phyloP scores from a whole-genome alignment of 768 basidiomycete genomes.

The Pleurotus pulmonarius region DNA sequence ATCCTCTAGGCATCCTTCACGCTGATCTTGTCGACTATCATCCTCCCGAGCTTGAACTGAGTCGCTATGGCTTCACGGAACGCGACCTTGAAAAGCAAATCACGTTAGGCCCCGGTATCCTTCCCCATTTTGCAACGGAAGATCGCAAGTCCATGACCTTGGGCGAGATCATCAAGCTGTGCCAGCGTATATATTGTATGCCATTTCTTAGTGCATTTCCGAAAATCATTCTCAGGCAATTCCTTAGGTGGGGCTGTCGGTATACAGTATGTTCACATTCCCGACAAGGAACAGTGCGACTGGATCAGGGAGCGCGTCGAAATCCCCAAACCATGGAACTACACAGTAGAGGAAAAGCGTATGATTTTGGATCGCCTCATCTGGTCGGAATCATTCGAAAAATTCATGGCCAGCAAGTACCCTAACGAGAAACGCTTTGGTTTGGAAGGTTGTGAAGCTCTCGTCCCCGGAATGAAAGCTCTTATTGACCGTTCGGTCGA shows the following conservation, averaged over 20 bases:
- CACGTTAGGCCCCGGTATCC: conserved; percentile 90
- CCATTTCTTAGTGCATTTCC: conserved; percentile 10
- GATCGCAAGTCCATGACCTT: conserved; percentile 86
- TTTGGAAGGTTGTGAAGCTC: conserved; percentile 94
- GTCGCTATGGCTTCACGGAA: conserved; percentile 93
- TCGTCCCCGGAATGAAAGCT: conserved; percentile 99
- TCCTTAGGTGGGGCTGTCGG: conserved; percentile 77
- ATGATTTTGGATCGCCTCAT: conserved; percentile 99
- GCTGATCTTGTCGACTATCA: conserved; percentile 75
- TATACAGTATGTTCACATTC: conserved; percentile 93
- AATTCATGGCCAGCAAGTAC: conserved; percentile 97
- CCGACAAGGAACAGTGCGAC: conserved; percentile 97
- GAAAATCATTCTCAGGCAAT: conserved; percentile 8
- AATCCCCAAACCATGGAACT: conserved; percentile 95
- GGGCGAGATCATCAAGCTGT: conserved; percentile 85
- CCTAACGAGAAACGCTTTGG: conserved; percentile 99
- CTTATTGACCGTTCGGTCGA: conserved; percentile 98
- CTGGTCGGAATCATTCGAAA: conserved; percentile 99
- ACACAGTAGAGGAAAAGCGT: conserved; percentile 96
- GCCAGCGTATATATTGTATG: conserved; percentile 93
- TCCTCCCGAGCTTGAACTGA: conserved; percentile 90
- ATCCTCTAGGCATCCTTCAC: conserved; percentile 91
- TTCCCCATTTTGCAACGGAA: conserved; percentile 89
- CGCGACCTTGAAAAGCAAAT: conserved; percentile 94
- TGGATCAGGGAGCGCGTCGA: conserved; percentile 98